Base-by-base conservation (phyloP, 305 asterid genomes). In the Ilex paraguariensis region DNA sequence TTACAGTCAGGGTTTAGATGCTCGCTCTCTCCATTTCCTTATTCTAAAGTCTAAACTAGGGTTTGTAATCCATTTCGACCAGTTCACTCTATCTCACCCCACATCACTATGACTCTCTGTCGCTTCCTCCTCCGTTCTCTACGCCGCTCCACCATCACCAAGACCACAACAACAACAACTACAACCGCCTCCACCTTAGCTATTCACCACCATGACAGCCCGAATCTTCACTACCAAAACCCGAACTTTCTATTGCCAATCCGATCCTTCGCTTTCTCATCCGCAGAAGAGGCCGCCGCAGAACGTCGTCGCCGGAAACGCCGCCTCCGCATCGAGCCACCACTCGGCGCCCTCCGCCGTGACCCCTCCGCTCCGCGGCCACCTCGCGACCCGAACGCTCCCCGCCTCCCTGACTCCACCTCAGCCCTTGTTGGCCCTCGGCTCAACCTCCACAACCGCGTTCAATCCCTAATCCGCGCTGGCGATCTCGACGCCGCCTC, bases 251-350 rank as follows among this genome's bases (percentile, higher is more conserved):
- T 60, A 3, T 28, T 66, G 52, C 64, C 69, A 40, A 78, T 73
- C 49, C 90, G 96, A 57, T 81, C 95, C 3, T 84, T 69, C 42
- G 87, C 95, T 32, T 90, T 87, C 75, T 73, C 87, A 53, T 84
- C 95, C 2, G 94, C 97, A 1, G 99, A 93, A 70, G 97, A 90
- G 65, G 99, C 96, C 21, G 95, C 96, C 0, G 96, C 99, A 0
- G 87, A 90, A 52, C 95, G 97, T 64, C 94, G 99, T 50, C 94
- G 88, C 50, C 71, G 91, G 33, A 93, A 93, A 86, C 86, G 97
- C 55, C 80, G 92, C 13, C 91, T 87, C 56, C 84, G 98, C 8
- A 92, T 92, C 10, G 96, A 93, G 69, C 98, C 98, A 0, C 98
- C 96, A 1, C 88, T 84, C 42, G 76, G 79, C 60, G 90, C 95